Conservation (phyloP, 139 green algal genomes). For the Micromonas commoda region DNA sequence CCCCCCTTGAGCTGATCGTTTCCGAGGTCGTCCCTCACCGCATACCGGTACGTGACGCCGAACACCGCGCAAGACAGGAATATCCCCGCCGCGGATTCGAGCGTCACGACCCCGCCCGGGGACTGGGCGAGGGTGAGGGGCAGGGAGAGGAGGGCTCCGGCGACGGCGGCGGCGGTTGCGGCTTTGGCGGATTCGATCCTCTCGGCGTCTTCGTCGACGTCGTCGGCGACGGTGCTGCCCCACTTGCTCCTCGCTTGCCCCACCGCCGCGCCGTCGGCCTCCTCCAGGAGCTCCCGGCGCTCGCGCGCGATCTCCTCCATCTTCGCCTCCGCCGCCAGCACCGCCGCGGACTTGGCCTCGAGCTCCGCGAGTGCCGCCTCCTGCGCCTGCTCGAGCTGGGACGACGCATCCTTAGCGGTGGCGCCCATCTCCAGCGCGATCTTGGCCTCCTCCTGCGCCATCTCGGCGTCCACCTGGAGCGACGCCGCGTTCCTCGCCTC, state of each 20-base stretch:
- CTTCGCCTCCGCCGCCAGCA: constrained; percentile 20
- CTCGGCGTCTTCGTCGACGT: constrained; percentile 15
- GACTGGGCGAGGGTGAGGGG: neutral
- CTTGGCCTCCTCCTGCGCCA: neutral
- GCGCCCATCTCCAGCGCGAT: neutral
- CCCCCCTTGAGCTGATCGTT: constrained; percentile 37
- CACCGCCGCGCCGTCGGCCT: neutral
- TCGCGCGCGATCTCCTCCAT: neutral
- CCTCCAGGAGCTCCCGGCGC: neutral
- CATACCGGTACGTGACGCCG: constrained; percentile 35
- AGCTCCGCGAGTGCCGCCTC: neutral
- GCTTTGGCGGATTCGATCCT: constrained; percentile 29
- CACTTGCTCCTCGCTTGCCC: constrained; percentile 1
- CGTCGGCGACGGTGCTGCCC: neutral
- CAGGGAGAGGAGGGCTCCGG: neutral
- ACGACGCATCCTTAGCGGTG: neutral
- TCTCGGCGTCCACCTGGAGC: neutral
- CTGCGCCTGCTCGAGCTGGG: neutral
- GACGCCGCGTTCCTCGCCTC: neutral
- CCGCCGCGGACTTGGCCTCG: neutral
- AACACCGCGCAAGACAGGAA: constrained; percentile 23
- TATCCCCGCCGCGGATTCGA: neutral
- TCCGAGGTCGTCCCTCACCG: constrained; percentile 22
- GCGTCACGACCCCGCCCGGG: neutral
- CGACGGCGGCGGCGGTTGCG: neutral